A percentile compares a stretch with the other conserved stretches of the same genome.
phyloP scores from a whole-genome alignment of 2,329 filamentous ascomycete genomes.

The Fusarium globosum region DNA sequence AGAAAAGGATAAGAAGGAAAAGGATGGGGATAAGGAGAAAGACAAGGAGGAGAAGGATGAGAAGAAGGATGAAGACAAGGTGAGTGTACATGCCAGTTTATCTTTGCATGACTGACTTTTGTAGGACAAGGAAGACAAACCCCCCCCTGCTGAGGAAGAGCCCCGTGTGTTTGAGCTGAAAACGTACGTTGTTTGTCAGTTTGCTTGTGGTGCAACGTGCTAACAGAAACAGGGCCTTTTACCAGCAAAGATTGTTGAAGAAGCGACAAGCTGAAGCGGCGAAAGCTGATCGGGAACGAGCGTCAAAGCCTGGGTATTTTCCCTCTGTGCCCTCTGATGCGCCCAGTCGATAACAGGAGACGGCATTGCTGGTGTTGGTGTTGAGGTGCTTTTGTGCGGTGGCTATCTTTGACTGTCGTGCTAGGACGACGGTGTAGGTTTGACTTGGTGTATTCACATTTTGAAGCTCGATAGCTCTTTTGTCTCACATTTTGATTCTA shows the following conservation, averaged over 20 bases:
- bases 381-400: not conserved
- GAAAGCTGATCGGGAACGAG: constrained; percentile 82
- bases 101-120: not conserved
- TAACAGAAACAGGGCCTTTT: constrained; percentile 73
- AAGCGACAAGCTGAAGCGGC: constrained; percentile 66
- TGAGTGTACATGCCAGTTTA: not conserved
- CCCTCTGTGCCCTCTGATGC: constrained; percentile 81
- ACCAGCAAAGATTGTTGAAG: constrained; percentile 83
- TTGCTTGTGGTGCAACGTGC: not conserved
- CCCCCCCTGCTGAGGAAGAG: constrained; percentile 59
- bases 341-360: constrained; percentile 49
- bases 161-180: constrained; percentile 86
- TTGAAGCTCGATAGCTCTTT: not conserved
- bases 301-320: constrained; percentile 83
- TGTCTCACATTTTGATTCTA: not conserved
- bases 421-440: not conserved
- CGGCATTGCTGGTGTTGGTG: not conserved
- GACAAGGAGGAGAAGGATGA: constrained; percentile 47
- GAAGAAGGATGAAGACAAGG: constrained; percentile 34
- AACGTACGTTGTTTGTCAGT: constrained; percentile 62
- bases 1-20: constrained; percentile 57
- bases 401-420: not conserved
- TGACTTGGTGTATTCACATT: not conserved
- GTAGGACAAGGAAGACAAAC: constrained; percentile 38
- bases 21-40: constrained; percentile 53